Conservation (phyloP, 306 rosid species). For the Trifolium repens region DNA sequence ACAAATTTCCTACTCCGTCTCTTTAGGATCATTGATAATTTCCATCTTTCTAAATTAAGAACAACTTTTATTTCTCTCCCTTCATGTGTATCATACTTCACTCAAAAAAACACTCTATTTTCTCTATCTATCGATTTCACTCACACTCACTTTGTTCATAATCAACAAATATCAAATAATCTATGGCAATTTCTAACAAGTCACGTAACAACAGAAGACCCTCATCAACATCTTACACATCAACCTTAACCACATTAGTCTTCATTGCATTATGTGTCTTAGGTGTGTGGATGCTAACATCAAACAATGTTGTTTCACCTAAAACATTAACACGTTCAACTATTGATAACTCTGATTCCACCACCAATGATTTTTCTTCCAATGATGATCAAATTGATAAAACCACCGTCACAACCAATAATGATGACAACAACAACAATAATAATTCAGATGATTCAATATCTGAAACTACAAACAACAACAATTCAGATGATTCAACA, state of each 20-base stretch:
- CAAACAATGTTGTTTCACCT: conserved; percentile 48
- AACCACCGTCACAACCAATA: background rate
- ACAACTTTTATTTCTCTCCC: conserved; percentile 14
- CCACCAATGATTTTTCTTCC: background rate
- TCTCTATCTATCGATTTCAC: conserved; percentile 6
- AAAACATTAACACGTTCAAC: conserved; percentile 24
- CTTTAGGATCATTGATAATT: conserved; percentile 69
- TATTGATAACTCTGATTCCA: background rate
- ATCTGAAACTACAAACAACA: background rate
- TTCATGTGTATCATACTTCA: too few species aligned
- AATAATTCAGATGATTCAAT: background rate
- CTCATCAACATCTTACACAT: conserved; percentile 60
- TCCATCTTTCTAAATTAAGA: conserved; percentile 50
- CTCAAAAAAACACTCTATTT: conserved; percentile 1
- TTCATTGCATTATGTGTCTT: conserved; percentile 71
- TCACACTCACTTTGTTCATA: conserved; percentile 32
- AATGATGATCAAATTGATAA: conserved; percentile 3
- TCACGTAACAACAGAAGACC: conserved; percentile 64
- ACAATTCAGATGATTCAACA: conserved; percentile 8
- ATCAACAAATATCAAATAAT: conserved; percentile 20
- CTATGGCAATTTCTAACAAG: conserved; percentile 62
- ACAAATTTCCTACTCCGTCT: conserved; percentile 68
- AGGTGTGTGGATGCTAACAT: conserved; percentile 70
- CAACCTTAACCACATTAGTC: conserved; percentile 61
- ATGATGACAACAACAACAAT: background rate